Evolutionary conservation across 441 rosid species (phyloP).

Genomic region (Euphorbia celastroides): DNA sequence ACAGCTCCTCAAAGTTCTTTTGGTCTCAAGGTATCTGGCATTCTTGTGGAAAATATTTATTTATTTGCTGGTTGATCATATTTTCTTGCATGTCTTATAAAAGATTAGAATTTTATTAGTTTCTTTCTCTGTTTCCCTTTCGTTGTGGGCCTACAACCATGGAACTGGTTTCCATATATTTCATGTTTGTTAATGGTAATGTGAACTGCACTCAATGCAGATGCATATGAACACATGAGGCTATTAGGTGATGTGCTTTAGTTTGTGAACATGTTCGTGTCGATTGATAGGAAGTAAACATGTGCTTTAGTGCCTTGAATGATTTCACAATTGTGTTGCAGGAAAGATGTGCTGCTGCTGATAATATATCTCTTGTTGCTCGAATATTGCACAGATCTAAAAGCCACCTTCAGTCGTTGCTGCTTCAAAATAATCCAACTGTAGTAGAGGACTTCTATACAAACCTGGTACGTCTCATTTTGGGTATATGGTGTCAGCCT

Average conservation of each 20-base stretch:
- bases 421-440: slow-evolving; percentile 72
- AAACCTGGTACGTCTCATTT: slow-evolving; percentile 56
- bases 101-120: too few species aligned
- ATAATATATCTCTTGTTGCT: slow-evolving; percentile 73
- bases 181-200: not conserved
- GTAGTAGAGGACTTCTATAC: slow-evolving; percentile 81
- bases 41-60: not conserved
- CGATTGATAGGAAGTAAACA: not conserved
- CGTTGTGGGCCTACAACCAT: not conserved
- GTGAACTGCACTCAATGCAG: not conserved
- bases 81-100: not conserved
- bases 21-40: slow-evolving; percentile 80
- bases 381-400: slow-evolving; percentile 79
- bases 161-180: slow-evolving; percentile 1
- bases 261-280: not conserved
- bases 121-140: too few species aligned
- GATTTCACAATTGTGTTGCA: slow-evolving; percentile 40
- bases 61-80: not conserved
- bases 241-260: not conserved
- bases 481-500: slow-evolving; percentile 3
- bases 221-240: not conserved
- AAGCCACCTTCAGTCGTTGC: slow-evolving; percentile 88
- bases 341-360: slow-evolving; percentile 95
- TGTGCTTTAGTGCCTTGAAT: slow-evolving; percentile 13
- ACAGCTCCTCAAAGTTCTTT: slow-evolving; percentile 55